A percentile compares a stretch with the other conserved stretches of the same genome.
These are phyloP conservation scores for Corchorus olitorius DNA, from an alignment of 345 rosid genomes.

Conservation along the genomic window DNA sequence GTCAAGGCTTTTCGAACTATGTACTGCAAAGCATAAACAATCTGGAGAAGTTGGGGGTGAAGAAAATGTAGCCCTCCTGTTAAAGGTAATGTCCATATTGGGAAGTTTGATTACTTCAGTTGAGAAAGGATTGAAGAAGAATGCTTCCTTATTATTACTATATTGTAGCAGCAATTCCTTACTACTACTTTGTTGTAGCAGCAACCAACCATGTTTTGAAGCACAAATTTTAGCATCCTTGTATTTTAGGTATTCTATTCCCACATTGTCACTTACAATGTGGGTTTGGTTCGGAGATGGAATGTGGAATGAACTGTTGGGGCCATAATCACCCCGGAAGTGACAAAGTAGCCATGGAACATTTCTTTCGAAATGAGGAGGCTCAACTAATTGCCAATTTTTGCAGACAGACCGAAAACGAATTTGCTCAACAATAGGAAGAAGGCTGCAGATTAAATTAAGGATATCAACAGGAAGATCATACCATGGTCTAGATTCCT, in stretches of 20 bases:
- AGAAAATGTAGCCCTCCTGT: neutral
- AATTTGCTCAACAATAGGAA: neutral
- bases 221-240: neutral
- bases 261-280: neutral
- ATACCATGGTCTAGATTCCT: neutral
- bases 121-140: neutral
- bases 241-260: neutral
- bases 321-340: neutral
- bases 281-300: neutral
- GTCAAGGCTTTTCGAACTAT: neutral
- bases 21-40: neutral
- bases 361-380: neutral
- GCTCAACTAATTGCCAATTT: neutral
- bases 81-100: neutral
- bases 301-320: neutral
- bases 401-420: neutral
- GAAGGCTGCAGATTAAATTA: neutral
- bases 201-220: neutral
- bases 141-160: too few relatives aligned
- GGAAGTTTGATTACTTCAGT: neutral
- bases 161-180: too few relatives aligned
- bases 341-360: neutral
- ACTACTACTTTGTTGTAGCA: slow-evolving; percentile 1
- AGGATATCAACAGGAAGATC: neutral
- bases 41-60: slow-evolving; percentile 3